Conservation (phyloP, 192 early-diverging fungal genomes). For the Backusella parvicylindrica region DNA sequence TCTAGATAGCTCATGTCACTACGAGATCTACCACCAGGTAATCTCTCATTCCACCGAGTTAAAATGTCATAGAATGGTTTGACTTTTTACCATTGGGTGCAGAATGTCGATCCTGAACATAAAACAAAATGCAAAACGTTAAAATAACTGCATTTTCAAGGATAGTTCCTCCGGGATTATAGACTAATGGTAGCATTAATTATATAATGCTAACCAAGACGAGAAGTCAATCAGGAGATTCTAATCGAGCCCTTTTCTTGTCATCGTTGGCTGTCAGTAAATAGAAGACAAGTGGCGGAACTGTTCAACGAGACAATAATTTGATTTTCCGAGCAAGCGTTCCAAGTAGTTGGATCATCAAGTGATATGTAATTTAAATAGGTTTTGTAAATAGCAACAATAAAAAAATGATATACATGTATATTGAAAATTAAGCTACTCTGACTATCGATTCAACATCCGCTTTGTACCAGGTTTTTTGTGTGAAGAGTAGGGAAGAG, state of each 20-base stretch:
- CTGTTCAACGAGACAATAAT: neutral
- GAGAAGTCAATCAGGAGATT: neutral
- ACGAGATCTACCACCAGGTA: neutral
- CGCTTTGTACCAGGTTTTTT: neutral
- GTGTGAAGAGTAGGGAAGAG: neutral
- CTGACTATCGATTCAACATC: neutral
- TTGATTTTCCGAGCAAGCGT: neutral
- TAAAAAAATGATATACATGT: neutral
- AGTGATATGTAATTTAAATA: neutral
- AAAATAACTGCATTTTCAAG: neutral
- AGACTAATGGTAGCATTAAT: neutral
- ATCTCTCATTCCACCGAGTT: conserved; percentile 1
- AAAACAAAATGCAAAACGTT: neutral
- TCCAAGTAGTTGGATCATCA: neutral
- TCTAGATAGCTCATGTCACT: neutral
- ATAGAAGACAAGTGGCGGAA: neutral
- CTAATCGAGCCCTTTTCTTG: neutral
- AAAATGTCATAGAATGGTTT: conserved; percentile 6
- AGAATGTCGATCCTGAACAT: neutral
- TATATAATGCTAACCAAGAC: neutral
- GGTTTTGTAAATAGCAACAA: neutral
- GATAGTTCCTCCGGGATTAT: neutral
- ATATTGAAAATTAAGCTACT: neutral
- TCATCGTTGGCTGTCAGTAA: neutral
- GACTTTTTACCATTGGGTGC: neutral